phyloP scores from a whole-genome alignment of 2,329 filamentous ascomycete species.

The Venturia aucupariae region DNA sequence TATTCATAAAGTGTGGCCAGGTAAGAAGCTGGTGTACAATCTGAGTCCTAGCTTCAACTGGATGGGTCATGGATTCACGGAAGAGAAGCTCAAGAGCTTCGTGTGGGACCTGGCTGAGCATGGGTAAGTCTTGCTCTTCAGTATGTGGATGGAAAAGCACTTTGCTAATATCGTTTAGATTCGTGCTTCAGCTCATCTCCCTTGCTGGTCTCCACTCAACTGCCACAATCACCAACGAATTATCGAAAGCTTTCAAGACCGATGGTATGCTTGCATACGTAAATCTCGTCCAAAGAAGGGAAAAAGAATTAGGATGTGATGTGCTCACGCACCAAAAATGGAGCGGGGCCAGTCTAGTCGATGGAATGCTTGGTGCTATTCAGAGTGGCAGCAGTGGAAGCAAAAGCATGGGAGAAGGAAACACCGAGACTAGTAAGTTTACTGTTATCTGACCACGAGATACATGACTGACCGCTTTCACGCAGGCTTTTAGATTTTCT shows the following conservation, averaged over 20 bases:
- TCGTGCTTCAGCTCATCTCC: conserved; percentile 56
- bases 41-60: conserved; percentile 96
- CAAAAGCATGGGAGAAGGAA: conserved; percentile 91
- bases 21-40: conserved; percentile 93
- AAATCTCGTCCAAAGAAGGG: conserved; percentile 77
- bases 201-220: conserved; percentile 55
- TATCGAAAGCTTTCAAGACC: conserved; percentile 72
- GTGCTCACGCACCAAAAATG: conserved; percentile 94
- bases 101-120: conserved; percentile 94
- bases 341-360: conserved; percentile 67
- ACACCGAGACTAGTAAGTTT: conserved; percentile 56
- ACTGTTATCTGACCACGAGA: not conserved
- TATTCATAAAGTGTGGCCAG: conserved; percentile 60
- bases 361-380: conserved; percentile 81
- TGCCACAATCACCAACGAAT: conserved; percentile 58
- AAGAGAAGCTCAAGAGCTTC: conserved; percentile 75
- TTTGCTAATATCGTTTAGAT: conserved; percentile 31
- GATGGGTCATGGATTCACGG: conserved; percentile 88
- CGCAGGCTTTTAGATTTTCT: not conserved
- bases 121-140: conserved; percentile 50
- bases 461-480: not conserved
- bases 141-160: not conserved
- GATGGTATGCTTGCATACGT: conserved; percentile 97
- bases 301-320: conserved; percentile 85
- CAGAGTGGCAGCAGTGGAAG: conserved; percentile 84